phyloP scores from a whole-genome alignment of 352 stramenopile species.

The Elongisporangium undulatum region DNA sequence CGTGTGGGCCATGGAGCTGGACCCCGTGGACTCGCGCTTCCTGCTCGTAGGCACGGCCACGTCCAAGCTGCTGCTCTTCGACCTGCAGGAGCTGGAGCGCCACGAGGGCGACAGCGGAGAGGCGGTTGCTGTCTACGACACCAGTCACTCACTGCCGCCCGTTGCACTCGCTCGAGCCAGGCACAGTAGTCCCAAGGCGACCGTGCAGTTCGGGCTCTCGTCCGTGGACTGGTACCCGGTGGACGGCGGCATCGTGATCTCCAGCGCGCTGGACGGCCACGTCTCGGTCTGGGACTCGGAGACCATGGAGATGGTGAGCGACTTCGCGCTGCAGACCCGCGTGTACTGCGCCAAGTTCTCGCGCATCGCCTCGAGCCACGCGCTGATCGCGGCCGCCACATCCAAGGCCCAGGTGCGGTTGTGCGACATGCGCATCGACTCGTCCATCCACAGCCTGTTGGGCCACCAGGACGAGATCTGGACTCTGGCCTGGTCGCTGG shows the following conservation, averaged over 20 bases:
- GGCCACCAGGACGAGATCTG: slow-evolving; percentile 79
- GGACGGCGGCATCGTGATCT: slow-evolving; percentile 78
- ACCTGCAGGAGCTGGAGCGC: slow-evolving; percentile 44
- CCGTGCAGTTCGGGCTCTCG: slow-evolving; percentile 58
- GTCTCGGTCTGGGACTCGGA: slow-evolving; percentile 80
- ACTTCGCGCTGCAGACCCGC: slow-evolving; percentile 54
- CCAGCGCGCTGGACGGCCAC: slow-evolving; percentile 60
- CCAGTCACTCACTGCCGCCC: slow-evolving; percentile 22
- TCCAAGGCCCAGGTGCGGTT: slow-evolving; percentile 60
- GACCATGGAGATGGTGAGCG: slow-evolving; percentile 53
- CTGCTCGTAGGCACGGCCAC: slow-evolving; percentile 55
- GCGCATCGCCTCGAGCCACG: slow-evolving; percentile 37
- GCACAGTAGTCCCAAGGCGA: slow-evolving; percentile 1
- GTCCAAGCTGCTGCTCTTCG: slow-evolving; percentile 57
- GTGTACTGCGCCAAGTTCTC: slow-evolving; percentile 73
- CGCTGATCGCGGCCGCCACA: slow-evolving; percentile 66
- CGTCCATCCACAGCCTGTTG: slow-evolving; percentile 59
- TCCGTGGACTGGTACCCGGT: slow-evolving; percentile 86
- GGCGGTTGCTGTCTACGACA: slow-evolving; percentile 21
- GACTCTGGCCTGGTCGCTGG: slow-evolving; percentile 67
- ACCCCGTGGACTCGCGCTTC: slow-evolving; percentile 51
- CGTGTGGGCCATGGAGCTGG: slow-evolving; percentile 56
- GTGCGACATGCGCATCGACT: slow-evolving; percentile 67
- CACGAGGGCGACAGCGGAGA: slow-evolving; percentile 9
- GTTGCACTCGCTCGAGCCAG: slow-evolving; percentile 15